These are phyloP conservation scores for Chlamydomonas sphaeroides DNA, from an alignment of 139 green algal genomes.

Conservation along the genomic window DNA sequence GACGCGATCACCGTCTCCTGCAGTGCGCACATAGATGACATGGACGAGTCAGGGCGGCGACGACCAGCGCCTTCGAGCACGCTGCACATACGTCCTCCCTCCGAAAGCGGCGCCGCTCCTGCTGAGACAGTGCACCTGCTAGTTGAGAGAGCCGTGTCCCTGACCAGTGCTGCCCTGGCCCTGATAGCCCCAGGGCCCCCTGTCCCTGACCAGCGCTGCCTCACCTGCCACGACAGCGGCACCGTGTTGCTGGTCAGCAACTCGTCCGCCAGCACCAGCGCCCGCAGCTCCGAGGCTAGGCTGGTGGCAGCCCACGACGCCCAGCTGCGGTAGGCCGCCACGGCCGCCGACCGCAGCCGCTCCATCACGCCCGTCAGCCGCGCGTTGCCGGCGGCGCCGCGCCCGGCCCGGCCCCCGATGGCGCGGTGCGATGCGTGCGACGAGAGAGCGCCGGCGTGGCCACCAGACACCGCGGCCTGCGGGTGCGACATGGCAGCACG, in stretches of 20 bases:
- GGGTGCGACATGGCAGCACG: too few relatives aligned
- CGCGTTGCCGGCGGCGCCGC: constrained; percentile 25
- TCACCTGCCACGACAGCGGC: constrained; percentile 75
- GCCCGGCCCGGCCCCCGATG: background rate
- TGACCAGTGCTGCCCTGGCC: too few relatives aligned
- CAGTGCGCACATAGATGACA: too few relatives aligned
- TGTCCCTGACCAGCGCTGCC: constrained; percentile 16
- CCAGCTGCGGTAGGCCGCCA: constrained; percentile 64
- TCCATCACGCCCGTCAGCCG: constrained; percentile 48
- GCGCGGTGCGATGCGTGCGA: constrained; percentile 10
- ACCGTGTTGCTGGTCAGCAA: constrained; percentile 51
- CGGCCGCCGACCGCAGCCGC: constrained; percentile 15
- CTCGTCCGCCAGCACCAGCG: constrained; percentile 54
- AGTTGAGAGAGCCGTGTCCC: too few relatives aligned
- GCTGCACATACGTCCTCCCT: too few relatives aligned
- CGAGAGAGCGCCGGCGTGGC: too few relatives aligned
- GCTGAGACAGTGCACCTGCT: too few relatives aligned
- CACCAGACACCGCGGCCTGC: background rate
- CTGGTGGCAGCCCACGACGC: constrained; percentile 71
- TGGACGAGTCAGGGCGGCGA: too few relatives aligned
- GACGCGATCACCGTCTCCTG: constrained; percentile 49
- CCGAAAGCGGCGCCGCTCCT: too few relatives aligned
- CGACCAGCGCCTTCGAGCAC: too few relatives aligned
- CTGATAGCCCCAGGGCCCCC: background rate
- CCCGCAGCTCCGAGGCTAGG: constrained; percentile 56